Evolutionary conservation across 345 rosid genomes (phyloP).

Genomic region (Murraya koenigii): DNA sequence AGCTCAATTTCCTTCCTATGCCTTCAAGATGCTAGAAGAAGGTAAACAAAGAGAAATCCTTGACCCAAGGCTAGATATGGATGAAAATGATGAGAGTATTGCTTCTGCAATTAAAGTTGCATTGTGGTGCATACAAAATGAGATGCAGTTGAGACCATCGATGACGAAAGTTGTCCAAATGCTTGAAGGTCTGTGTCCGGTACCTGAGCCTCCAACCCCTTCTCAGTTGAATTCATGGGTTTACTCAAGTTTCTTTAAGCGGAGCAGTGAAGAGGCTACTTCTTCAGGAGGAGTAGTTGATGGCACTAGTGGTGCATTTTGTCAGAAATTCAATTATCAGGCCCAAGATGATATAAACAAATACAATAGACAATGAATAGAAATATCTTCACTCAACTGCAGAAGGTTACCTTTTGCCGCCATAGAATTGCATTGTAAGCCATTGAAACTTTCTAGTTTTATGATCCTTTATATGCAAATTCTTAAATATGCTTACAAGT

Average conservation of each 20-base stretch:
- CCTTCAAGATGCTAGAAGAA: constrained; percentile 52
- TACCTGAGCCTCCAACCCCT: constrained; percentile 35
- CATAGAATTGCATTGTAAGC: background rate
- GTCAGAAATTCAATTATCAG: constrained; percentile 39
- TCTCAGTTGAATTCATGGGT: constrained; percentile 21
- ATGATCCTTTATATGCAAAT: background rate
- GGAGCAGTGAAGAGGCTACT: constrained; percentile 35
- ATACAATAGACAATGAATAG: background rate
- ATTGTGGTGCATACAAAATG: constrained; percentile 58
- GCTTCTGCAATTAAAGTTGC: constrained; percentile 41
- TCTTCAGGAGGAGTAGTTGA: constrained; percentile 25
- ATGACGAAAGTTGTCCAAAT: constrained; percentile 62
- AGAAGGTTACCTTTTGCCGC: background rate
- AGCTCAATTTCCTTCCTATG: constrained; percentile 42
- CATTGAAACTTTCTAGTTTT: background rate
- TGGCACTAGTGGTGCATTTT: constrained; percentile 25
- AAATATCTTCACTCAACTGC: background rate
- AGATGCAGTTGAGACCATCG: constrained; percentile 45
- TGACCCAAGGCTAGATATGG: constrained; percentile 34
- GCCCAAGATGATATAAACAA: constrained; percentile 39
- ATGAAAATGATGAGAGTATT: constrained; percentile 26
- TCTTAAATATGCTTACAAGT: background rate
- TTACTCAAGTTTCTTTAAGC: constrained; percentile 25
- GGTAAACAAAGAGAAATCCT: constrained; percentile 33
- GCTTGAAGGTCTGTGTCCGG: constrained; percentile 47